Evolutionary conservation across 768 basidiomycete species (phyloP).

Genomic region (Tricholomella constricta): DNA sequence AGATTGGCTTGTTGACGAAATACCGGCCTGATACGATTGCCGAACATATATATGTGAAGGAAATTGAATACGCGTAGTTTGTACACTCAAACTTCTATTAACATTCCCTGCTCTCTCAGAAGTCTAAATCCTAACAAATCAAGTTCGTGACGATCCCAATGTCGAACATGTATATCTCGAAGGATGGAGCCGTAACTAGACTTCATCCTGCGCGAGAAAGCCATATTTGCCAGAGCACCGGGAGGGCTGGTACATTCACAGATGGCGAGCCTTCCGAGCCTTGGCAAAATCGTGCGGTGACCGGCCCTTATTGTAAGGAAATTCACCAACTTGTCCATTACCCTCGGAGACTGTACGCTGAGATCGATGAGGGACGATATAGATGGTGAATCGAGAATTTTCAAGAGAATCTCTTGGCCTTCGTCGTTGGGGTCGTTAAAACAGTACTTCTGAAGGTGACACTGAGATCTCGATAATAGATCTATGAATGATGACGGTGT

Average conservation of each 20-base stretch:
- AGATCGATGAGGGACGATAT: conserved; percentile 5
- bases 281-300: not conserved
- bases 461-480: conserved; percentile 9
- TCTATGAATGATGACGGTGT: not conserved
- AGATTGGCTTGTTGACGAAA: not conserved
- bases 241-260: not conserved
- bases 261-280: conserved; percentile 2
- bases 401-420: conserved; percentile 1
- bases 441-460: not conserved
- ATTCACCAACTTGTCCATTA: conserved; percentile 1
- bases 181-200: not conserved
- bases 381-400: conserved; percentile 2
- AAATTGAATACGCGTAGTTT: not conserved
- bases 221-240: conserved; percentile 4
- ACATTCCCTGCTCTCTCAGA: not conserved
- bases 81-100: not conserved
- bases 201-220: not conserved
- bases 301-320: not conserved
- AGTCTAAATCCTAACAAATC: conserved; percentile 1
- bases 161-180: not conserved
- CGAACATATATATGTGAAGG: not conserved
- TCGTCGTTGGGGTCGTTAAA: not conserved
- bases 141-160: conserved; percentile 2
- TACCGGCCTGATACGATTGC: not conserved
- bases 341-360: not conserved